A percentile compares a stretch with the other conserved stretches of the same genome.
Evolutionary conservation across 305 asterid species (phyloP).

Genomic region (Rubia tinctorum): DNA sequence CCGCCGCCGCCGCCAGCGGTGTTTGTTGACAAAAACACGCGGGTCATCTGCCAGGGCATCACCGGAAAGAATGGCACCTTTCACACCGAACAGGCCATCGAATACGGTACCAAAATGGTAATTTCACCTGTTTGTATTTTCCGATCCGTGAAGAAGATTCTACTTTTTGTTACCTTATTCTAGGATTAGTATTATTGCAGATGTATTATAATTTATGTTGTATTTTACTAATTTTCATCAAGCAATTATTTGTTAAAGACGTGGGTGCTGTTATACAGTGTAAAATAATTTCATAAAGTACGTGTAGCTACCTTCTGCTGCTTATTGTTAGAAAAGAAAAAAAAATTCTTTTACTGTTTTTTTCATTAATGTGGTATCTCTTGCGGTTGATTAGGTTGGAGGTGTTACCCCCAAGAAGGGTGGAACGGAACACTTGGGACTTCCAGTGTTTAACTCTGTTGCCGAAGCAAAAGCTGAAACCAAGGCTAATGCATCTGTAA

Average conservation of each 20-base stretch:
- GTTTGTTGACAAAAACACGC: slow-evolving; percentile 92
- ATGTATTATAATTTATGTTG: background rate
- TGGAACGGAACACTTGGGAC: slow-evolving; percentile 95
- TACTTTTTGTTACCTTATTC: background rate
- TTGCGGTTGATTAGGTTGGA: slow-evolving; percentile 57
- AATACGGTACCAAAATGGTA: slow-evolving; percentile 95
- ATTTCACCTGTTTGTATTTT: background rate
- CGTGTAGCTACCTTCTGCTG: background rate
- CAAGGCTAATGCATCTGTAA: slow-evolving; percentile 88
- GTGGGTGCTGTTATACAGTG: no score
- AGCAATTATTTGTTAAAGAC: background rate
- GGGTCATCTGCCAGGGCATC: slow-evolving; percentile 95
- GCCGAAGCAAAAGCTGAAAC: slow-evolving; percentile 97
- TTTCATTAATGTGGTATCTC: background rate
- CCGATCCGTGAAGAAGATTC: background rate
- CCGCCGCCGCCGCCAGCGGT: slow-evolving; percentile 88
- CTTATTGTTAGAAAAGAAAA: background rate
- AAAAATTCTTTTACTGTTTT: background rate
- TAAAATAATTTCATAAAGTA: background rate
- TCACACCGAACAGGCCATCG: slow-evolving; percentile 93
- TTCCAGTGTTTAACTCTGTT: slow-evolving; percentile 82
- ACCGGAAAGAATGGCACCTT: slow-evolving; percentile 95
- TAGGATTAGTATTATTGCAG: background rate
- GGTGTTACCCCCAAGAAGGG: slow-evolving; percentile 96
- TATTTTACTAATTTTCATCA: background rate